phyloP scores from a whole-genome alignment of 2,329 filamentous ascomycete species.

The Clonostachys byssicola region DNA sequence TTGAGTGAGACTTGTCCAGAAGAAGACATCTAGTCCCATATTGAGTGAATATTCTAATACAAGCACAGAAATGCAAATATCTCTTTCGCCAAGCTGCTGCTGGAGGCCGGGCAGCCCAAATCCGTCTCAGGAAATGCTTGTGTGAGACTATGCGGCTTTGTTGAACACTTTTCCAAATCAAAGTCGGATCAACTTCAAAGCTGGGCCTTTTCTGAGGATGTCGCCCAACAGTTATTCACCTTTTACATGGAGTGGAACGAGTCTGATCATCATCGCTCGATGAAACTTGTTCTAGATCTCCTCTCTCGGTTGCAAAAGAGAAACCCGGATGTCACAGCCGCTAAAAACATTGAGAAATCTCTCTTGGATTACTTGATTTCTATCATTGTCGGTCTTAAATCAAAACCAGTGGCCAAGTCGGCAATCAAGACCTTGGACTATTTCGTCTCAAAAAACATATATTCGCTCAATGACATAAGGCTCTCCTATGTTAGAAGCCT shows the following conservation, averaged over 20 bases:
- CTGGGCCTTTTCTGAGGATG: conserved; percentile 48
- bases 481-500: conserved; percentile 27
- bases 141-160: conserved; percentile 56
- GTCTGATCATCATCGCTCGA: conserved; percentile 58
- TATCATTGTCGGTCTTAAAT: conserved; percentile 55
- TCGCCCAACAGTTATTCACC: conserved; percentile 47
- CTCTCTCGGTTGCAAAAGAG: conserved; percentile 43
- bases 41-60: neutral
- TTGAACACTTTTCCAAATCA: conserved; percentile 55
- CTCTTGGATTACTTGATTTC: conserved; percentile 50
- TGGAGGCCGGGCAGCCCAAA: conserved; percentile 46
- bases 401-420: conserved; percentile 64
- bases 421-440: conserved; percentile 64
- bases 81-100: conserved; percentile 43
- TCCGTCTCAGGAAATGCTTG: conserved; percentile 52
- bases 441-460: conserved; percentile 57
- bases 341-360: conserved; percentile 30
- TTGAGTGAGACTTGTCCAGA: neutral
- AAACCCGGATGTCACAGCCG: conserved; percentile 38
- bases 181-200: conserved; percentile 28
- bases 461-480: conserved; percentile 41
- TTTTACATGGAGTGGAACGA: conserved; percentile 67
- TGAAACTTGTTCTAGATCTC: conserved; percentile 58
- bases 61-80: conserved; percentile 19
- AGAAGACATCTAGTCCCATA: neutral